A percentile compares a stretch with the other conserved stretches of the same genome.
phyloP scores from a whole-genome alignment of 2,329 filamentous ascomycete species.

The Ceratocystis ficicola region DNA sequence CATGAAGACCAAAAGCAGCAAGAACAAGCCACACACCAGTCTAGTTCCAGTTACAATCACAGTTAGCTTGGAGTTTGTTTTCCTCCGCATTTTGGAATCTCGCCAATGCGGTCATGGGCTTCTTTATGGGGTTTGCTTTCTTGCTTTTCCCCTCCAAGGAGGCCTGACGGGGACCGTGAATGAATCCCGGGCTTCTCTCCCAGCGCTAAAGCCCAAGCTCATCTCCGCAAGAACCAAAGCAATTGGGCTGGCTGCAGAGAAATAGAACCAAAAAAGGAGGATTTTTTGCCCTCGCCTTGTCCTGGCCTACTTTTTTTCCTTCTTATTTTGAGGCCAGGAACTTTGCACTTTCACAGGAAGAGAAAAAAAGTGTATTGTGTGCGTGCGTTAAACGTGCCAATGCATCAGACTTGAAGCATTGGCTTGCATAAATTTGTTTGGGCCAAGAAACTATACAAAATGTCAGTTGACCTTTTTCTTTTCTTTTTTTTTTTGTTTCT shows the following conservation, averaged over 20 bases:
- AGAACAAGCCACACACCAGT: background rate
- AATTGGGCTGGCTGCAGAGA: background rate
- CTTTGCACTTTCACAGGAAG: background rate
- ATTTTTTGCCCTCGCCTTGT: background rate
- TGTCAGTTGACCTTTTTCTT: background rate
- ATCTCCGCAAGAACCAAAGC: background rate
- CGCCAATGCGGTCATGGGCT: background rate
- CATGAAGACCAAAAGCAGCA: background rate
- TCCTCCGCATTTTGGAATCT: too few relatives aligned
- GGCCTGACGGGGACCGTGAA: background rate
- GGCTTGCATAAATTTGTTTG: slow-evolving; percentile 24
- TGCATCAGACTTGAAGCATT: slow-evolving; percentile 7
- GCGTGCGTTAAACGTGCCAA: background rate
- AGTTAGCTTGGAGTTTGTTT: too few relatives aligned
- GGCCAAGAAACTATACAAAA: slow-evolving; percentile 14
- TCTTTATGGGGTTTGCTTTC: background rate
- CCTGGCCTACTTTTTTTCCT: background rate
- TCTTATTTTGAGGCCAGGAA: slow-evolving; percentile 3
- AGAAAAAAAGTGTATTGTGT: background rate
- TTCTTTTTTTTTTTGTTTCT: background rate
- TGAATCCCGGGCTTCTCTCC: background rate
- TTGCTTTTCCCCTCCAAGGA: background rate
- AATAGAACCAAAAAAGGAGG: background rate
- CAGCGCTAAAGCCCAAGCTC: background rate
- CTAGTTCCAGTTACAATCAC: background rate